Percentiles rank a stretch among this genome's conserved stretches.
These are phyloP conservation scores for Cyclotella baltica DNA, from an alignment of 108 stramenopile species.

Conservation along the genomic window DNA sequence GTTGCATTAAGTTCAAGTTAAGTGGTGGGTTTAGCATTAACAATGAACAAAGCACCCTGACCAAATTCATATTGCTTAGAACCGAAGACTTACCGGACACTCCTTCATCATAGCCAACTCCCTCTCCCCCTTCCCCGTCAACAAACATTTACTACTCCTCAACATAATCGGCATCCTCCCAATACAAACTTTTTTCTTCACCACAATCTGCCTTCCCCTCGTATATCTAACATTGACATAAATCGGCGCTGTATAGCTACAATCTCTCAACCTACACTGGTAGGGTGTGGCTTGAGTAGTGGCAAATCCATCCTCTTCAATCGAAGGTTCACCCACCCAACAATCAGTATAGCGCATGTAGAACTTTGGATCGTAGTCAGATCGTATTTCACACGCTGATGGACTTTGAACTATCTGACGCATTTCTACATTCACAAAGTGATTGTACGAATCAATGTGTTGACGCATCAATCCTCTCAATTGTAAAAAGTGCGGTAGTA, in stretches of 20 bases:
- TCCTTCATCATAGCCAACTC: conserved; percentile 95
- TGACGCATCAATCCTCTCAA: conserved; percentile 96
- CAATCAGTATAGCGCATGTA: conserved; percentile 96
- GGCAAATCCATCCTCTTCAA: conserved; percentile 92
- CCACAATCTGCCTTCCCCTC: conserved; percentile 91
- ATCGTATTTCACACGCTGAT: conserved; percentile 87
- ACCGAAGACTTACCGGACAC: conserved; percentile 70
- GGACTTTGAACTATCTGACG: conserved; percentile 91
- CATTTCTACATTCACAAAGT: conserved; percentile 95
- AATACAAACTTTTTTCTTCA: conserved; percentile 85
- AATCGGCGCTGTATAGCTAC: conserved; percentile 98
- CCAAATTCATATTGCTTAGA: not conserved
- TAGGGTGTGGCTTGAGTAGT: conserved; percentile 90
- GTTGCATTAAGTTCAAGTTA: too few species aligned
- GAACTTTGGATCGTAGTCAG: conserved; percentile 96
- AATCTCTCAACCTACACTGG: conserved; percentile 97
- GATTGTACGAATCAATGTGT: conserved; percentile 98
- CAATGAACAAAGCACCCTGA: too few species aligned
- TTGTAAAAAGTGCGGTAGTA: conserved; percentile 94
- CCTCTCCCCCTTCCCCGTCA: conserved; percentile 81
- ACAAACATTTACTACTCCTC: conserved; percentile 89
- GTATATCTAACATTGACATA: conserved; percentile 98
- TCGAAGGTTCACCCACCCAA: conserved; percentile 93
- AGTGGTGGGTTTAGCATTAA: too few species aligned
- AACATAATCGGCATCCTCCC: conserved; percentile 98